Base-by-base conservation (phyloP, 2,329 filamentous ascomycete genomes). In the Juglanconis juglandina region DNA sequence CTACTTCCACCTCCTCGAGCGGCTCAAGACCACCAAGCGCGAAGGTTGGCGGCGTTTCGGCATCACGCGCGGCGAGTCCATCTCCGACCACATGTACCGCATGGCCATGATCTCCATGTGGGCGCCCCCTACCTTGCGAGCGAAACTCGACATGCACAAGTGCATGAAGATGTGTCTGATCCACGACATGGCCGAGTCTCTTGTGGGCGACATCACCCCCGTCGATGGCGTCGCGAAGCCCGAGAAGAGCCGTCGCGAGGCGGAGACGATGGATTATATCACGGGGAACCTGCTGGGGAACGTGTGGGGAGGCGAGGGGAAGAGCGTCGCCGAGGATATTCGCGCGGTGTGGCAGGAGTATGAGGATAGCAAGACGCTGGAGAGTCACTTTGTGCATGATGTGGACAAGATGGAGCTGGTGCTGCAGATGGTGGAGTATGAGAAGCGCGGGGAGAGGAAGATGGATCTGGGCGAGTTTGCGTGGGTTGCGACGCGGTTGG, bases 61-160 rank as follows among this genome's bases (percentile, higher is more conserved):
- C 44, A 92, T 99, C 67, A 67, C 77, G 2, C 75, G 79, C 60
- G 90, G 91, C 72, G 95, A 99, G 76, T 96, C 92, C 2, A 97
- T 99, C 71, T 85, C 91, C 57, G 95, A 99, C 78, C 95, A 99
- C 82, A 99, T 99, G 95, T 99, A 98, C 77, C 92, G 95, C 77
- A 99, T 99, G 95, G 92, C 93, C 53, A 85, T 99, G 67, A 92
- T 99, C 74, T 92, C 91, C 65, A 91, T 99, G 87, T 85, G 97
- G 66, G 92, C 92, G 2, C 94, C 95, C 1, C 82, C 90, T 0
- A 77, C 88, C 1, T 84, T 97, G 10, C 81, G 87, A 2, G 76
- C 85, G 0, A 84, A 83, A 44, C 81, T 98, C 69, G 89, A 98
- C 72, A 82, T 96, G 44, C 76, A 83, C 33, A 88, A 87, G 67